phyloP scores from a whole-genome alignment of 345 rosid species.

The Arabis alpina region DNA sequence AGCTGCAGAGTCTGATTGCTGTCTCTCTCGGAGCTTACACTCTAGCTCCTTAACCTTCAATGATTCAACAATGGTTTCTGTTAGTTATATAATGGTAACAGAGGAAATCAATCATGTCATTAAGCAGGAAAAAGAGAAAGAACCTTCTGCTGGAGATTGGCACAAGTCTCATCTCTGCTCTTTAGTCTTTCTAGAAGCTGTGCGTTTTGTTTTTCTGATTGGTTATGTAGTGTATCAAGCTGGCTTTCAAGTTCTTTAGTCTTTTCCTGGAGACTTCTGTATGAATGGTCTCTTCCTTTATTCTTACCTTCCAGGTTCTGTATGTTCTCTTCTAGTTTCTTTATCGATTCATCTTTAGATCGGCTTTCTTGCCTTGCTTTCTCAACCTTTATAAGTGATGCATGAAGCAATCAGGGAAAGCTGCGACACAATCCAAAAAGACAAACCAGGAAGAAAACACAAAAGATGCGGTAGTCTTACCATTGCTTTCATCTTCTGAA shows the following conservation, averaged over 20 bases:
- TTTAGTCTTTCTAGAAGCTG: slow-evolving; percentile 72
- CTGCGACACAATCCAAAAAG: slow-evolving; percentile 24
- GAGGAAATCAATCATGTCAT: slow-evolving; percentile 6
- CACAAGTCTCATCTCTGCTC: slow-evolving; percentile 73
- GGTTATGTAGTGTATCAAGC: slow-evolving; percentile 58
- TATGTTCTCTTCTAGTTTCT: slow-evolving; percentile 77
- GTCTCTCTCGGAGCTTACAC: slow-evolving; percentile 62
- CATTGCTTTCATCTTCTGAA: slow-evolving; percentile 79
- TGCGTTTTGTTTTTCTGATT: slow-evolving; percentile 60
- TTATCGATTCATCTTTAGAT: slow-evolving; percentile 75
- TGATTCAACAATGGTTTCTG: not conserved
- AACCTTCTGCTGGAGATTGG: slow-evolving; percentile 76
- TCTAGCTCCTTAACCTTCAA: slow-evolving; percentile 78
- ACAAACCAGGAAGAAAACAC: not conserved
- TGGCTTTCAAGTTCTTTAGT: slow-evolving; percentile 87
- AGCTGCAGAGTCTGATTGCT: slow-evolving; percentile 57
- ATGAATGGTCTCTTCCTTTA: slow-evolving; percentile 66
- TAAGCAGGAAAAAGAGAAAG: not conserved
- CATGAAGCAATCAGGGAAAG: slow-evolving; percentile 20
- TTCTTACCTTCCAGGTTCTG: slow-evolving; percentile 73
- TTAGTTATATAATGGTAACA: slow-evolving; percentile 29
- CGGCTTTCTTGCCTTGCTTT: slow-evolving; percentile 79
- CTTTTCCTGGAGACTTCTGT: slow-evolving; percentile 69
- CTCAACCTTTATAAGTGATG: slow-evolving; percentile 57
- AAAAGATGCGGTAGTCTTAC: slow-evolving; percentile 43